phyloP scores from a whole-genome alignment of 2,329 filamentous ascomycete genomes.

The Colletotrichum coccodes region DNA sequence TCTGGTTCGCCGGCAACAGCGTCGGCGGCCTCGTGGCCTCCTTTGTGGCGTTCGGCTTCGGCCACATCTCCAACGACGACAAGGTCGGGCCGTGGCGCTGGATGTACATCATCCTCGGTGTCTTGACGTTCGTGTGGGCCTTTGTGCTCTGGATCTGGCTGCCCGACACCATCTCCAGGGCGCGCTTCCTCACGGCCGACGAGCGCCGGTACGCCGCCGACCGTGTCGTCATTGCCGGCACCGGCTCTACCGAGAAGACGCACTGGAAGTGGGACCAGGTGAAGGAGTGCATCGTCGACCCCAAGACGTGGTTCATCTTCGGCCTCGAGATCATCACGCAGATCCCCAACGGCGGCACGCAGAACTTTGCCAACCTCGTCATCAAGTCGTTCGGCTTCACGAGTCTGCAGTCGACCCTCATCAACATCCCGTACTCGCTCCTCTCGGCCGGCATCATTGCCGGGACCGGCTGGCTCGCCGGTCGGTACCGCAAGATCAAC shows the following conservation, averaged over 20 bases:
- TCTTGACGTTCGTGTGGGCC: slow-evolving; percentile 61
- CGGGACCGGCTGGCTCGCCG: slow-evolving; percentile 60
- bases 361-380: slow-evolving; percentile 68
- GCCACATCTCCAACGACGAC: slow-evolving; percentile 57
- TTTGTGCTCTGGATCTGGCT: slow-evolving; percentile 58
- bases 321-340: slow-evolving; percentile 62
- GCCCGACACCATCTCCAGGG: slow-evolving; percentile 63
- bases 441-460: slow-evolving; percentile 59
- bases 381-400: slow-evolving; percentile 66
- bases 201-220: slow-evolving; percentile 60
- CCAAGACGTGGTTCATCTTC: slow-evolving; percentile 70
- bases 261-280: slow-evolving; percentile 62
- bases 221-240: slow-evolving; percentile 60
- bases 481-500: slow-evolving; percentile 60
- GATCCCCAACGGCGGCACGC: slow-evolving; percentile 71
- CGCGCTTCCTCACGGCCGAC: slow-evolving; percentile 64
- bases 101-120: slow-evolving; percentile 67
- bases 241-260: slow-evolving; percentile 59
- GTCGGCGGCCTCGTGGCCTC: slow-evolving; percentile 59
- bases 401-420: slow-evolving; percentile 62
- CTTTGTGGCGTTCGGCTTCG: slow-evolving; percentile 64
- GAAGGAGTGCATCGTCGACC: slow-evolving; percentile 63
- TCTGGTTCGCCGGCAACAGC: slow-evolving; percentile 66
- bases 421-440: slow-evolving; percentile 69
- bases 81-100: slow-evolving; percentile 62